Percentiles rank a stretch among this genome's conserved stretches.
Evolutionary conservation across 2,329 filamentous ascomycete species (phyloP).

Genomic region (Endothia cerciana): DNA sequence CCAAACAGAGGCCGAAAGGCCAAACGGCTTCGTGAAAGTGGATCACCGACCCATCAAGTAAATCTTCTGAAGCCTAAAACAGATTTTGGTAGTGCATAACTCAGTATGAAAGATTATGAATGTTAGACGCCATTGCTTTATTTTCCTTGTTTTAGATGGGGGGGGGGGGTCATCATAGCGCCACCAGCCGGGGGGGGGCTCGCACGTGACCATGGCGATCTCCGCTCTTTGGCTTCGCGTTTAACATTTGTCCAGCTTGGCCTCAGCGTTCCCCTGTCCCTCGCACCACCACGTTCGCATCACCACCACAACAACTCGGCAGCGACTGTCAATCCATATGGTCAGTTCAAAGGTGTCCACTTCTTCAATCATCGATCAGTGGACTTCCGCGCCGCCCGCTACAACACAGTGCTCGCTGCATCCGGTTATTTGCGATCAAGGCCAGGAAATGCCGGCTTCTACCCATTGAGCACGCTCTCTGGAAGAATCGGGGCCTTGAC

Average conservation of each 20-base stretch:
- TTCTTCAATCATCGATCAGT: constrained; percentile 14
- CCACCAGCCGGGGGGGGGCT: too few relatives aligned
- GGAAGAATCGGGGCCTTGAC: constrained; percentile 23
- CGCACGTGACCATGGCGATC: not conserved
- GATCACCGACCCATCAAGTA: too few relatives aligned
- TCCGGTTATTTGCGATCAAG: constrained; percentile 17
- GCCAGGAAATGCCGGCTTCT: constrained; percentile 25
- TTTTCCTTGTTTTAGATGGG: too few relatives aligned
- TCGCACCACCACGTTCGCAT: not conserved
- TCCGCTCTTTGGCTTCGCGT: not conserved
- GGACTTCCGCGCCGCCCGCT: constrained; percentile 22
- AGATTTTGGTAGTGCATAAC: too few relatives aligned
- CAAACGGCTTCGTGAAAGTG: too few relatives aligned
- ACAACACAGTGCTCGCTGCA: not conserved
- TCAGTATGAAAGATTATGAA: too few relatives aligned
- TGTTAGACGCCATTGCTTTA: too few relatives aligned
- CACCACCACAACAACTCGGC: not conserved
- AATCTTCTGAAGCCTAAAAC: too few relatives aligned
- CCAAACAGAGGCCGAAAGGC: too few relatives aligned
- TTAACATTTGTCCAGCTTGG: too few relatives aligned
- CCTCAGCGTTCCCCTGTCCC: not conserved
- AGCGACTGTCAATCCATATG: constrained; percentile 4
- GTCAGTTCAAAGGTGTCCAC: constrained; percentile 28
- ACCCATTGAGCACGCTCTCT: constrained; percentile 22
- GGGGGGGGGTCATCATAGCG: too few relatives aligned